Conservation (phyloP, 306 rosid genomes). For the Acacia acuminata region DNA sequence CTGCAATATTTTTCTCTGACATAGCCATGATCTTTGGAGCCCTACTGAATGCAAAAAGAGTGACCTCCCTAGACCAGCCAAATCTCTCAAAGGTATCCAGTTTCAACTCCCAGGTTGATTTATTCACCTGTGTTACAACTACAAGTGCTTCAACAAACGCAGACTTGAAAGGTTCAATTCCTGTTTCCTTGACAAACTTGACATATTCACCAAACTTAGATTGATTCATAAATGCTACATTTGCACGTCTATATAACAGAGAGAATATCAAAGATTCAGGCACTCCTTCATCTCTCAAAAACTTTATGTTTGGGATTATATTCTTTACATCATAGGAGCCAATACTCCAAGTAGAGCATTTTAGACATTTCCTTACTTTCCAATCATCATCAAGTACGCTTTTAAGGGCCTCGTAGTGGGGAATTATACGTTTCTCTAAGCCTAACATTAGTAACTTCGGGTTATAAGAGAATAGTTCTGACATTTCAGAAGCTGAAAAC, state of each 20-base stretch:
- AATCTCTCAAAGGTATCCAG: background rate
- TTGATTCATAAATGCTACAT: background rate
- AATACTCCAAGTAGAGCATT: background rate
- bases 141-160: background rate
- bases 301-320: background rate
- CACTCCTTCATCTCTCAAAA: background rate
- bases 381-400: background rate
- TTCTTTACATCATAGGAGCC: background rate
- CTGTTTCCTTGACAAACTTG: background rate
- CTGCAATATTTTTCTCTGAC: background rate
- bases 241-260: background rate
- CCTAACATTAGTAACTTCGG: background rate
- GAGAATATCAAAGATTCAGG: background rate
- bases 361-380: background rate
- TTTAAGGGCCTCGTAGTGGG: background rate
- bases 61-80: background rate
- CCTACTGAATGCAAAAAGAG: background rate
- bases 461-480: background rate
- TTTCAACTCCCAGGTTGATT: background rate
- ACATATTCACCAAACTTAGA: background rate
- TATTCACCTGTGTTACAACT: background rate
- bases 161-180: background rate
- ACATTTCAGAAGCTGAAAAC: constrained; percentile 33
- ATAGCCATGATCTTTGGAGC: background rate
- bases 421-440: constrained; percentile 27